Conservation (phyloP, 2,329 filamentous ascomycete species). For the Thermoascus crustaceus region DNA sequence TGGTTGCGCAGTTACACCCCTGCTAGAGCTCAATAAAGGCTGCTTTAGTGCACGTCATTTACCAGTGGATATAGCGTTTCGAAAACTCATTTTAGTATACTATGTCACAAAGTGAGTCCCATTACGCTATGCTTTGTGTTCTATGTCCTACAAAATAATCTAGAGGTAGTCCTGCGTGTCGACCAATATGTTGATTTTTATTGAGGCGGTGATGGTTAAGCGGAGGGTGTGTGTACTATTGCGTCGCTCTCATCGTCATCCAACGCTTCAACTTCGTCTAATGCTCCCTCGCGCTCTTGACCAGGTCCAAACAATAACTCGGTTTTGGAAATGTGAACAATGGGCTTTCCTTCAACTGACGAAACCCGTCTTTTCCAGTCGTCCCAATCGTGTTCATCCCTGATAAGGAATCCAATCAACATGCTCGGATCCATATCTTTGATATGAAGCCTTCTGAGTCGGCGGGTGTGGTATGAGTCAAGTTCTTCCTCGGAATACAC, state of each 20-base stretch:
- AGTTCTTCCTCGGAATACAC: constrained; percentile 62
- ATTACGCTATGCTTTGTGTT: too few species aligned
- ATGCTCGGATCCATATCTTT: constrained; percentile 97
- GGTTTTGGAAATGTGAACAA: constrained; percentile 73
- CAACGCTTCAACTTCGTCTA: constrained; percentile 84
- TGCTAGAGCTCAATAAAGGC: constrained; percentile 30
- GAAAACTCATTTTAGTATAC: constrained; percentile 5
- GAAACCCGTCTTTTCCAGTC: constrained; percentile 71
- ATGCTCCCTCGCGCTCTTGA: constrained; percentile 59
- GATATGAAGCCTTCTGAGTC: constrained; percentile 72
- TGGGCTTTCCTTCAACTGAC: constrained; percentile 69
- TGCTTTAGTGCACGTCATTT: constrained; percentile 17
- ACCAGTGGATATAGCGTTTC: neutral
- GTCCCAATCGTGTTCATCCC: constrained; percentile 71
- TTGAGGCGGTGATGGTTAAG: too few species aligned
- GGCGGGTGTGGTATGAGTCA: constrained; percentile 76
- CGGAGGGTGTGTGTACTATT: neutral
- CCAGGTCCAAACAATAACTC: constrained; percentile 51
- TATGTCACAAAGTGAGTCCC: too few species aligned
- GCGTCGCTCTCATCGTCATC: constrained; percentile 57
- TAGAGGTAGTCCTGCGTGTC: too few species aligned
- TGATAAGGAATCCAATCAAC: constrained; percentile 88
- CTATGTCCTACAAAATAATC: too few species aligned
- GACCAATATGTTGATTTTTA: too few species aligned
- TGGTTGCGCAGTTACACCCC: constrained; percentile 24